Conservation (phyloP, 306 rosid genomes). For the Ziziphus jujuba region DNA sequence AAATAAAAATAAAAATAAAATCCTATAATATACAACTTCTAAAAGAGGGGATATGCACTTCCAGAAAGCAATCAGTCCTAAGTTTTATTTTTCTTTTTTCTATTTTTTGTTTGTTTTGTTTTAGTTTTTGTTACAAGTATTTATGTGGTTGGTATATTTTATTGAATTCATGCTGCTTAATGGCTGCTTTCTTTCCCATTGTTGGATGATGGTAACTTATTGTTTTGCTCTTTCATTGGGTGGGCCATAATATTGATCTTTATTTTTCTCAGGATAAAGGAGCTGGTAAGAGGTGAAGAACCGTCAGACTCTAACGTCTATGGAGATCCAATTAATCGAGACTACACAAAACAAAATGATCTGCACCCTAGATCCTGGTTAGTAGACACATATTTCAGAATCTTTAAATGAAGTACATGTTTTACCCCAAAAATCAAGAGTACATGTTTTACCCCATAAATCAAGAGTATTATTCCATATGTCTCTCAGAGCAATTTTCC, state of each 20-base stretch:
- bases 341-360: constrained; percentile 56
- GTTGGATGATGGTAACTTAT: too few species aligned
- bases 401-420: constrained; percentile 9
- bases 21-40: too few species aligned
- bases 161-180: background rate
- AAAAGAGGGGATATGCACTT: too few species aligned
- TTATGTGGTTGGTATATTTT: background rate
- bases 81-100: too few species aligned
- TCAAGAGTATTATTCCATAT: constrained; percentile 6
- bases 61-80: too few species aligned
- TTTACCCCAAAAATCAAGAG: constrained; percentile 4
- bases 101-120: too few species aligned
- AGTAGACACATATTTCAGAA: constrained; percentile 19
- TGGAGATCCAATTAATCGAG: constrained; percentile 65
- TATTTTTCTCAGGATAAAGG: constrained; percentile 59
- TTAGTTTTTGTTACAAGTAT: too few species aligned
- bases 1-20: too few species aligned
- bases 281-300: constrained; percentile 50
- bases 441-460: constrained; percentile 6
- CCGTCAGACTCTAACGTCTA: constrained; percentile 38
- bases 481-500: constrained; percentile 11
- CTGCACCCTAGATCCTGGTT: constrained; percentile 84
- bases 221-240: too few species aligned
- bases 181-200: too few species aligned
- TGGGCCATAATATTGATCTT: constrained; percentile 10